These are phyloP conservation scores for Aegilops longissima DNA, from an alignment of 176 grass and related monocot species.

Conservation along the genomic window DNA sequence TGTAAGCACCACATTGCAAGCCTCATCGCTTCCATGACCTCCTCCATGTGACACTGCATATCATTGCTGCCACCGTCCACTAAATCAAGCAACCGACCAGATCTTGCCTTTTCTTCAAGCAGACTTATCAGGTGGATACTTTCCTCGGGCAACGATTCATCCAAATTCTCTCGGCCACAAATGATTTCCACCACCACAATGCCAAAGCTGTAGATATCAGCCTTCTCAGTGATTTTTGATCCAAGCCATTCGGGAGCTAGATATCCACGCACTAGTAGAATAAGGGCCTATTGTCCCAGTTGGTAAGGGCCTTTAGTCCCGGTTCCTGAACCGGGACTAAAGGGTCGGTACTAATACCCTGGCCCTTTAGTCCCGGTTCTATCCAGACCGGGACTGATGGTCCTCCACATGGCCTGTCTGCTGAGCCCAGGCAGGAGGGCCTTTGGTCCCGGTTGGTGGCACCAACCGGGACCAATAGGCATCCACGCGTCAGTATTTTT, in stretches of 20 bases:
- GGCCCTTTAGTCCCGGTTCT: too few relatives aligned
- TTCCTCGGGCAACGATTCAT: background rate
- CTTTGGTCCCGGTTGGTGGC: too few relatives aligned
- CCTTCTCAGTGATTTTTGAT: slow-evolving; percentile 22
- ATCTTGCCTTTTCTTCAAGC: slow-evolving; percentile 17
- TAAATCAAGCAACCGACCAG: background rate
- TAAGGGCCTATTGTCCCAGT: too few relatives aligned
- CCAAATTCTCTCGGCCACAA: slow-evolving; percentile 13
- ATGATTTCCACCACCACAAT: slow-evolving; percentile 12
- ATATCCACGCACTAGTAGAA: too few relatives aligned
- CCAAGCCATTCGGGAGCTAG: slow-evolving; percentile 21
- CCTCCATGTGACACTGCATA: background rate
- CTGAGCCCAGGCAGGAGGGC: too few relatives aligned
- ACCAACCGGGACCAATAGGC: too few relatives aligned
- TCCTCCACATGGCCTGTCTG: too few relatives aligned
- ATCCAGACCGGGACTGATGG: too few relatives aligned
- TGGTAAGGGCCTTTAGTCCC: too few relatives aligned
- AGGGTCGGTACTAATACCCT: too few relatives aligned
- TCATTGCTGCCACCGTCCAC: slow-evolving; percentile 5
- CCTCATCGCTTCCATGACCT: slow-evolving; percentile 17
- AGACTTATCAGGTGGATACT: slow-evolving; percentile 8
- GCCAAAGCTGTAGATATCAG: slow-evolving; percentile 25
- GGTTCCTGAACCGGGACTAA: too few relatives aligned
- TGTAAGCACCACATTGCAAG: slow-evolving; percentile 29
- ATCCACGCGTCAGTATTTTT: too few relatives aligned